These are phyloP conservation scores for Taxillus chinensis DNA, from an alignment of 164 flowering plant genomes.

Conservation along the genomic window DNA sequence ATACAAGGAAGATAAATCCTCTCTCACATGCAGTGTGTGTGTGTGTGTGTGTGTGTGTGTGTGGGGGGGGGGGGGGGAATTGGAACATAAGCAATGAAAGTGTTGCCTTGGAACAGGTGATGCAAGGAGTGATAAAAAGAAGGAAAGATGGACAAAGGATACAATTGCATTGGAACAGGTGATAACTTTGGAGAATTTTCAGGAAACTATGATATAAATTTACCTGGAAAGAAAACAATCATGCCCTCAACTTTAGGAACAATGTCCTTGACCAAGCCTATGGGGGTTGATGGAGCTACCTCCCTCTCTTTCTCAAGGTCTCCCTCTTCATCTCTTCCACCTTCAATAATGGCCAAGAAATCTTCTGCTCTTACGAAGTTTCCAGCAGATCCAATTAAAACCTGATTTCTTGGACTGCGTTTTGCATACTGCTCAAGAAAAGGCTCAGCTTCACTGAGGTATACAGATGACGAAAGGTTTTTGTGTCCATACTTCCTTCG, in stretches of 20 bases:
- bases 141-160: too few relatives aligned
- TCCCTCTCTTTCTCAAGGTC: conserved; percentile 50
- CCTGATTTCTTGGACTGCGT: conserved; percentile 66
- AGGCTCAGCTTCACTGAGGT: conserved; percentile 89
- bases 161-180: too few relatives aligned
- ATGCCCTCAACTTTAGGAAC: conserved; percentile 68
- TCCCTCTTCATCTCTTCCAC: conserved; percentile 80
- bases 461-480: conserved; percentile 59
- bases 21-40: too few relatives aligned
- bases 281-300: conserved; percentile 34
- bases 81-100: too few relatives aligned
- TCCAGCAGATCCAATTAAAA: conserved; percentile 87
- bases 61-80: too few relatives aligned
- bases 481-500: conserved; percentile 65
- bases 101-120: too few relatives aligned
- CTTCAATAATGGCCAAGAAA: conserved; percentile 75
- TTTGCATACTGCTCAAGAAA: conserved; percentile 94
- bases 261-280: conserved; percentile 31
- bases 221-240: conserved; percentile 94
- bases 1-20: too few relatives aligned
- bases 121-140: too few relatives aligned
- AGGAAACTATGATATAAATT: background rate
- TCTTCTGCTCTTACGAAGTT: conserved; percentile 69
- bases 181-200: too few relatives aligned
- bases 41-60: too few relatives aligned